phyloP scores from a whole-genome alignment of 352 stramenopile species.

The Phytophthora brassicae region DNA sequence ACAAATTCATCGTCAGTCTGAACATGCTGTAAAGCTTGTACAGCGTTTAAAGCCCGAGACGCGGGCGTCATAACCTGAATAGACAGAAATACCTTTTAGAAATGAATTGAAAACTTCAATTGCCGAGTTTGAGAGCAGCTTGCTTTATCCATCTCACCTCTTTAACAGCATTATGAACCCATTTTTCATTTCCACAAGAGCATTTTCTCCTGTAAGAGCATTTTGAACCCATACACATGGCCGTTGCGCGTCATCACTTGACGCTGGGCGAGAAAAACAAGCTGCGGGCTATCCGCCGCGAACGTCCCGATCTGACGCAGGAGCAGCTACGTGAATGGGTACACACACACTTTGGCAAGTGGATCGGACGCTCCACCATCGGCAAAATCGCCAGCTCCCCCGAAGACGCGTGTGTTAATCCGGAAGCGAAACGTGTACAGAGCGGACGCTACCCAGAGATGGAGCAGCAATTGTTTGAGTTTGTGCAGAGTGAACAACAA shows the following conservation, averaged over 20 bases:
- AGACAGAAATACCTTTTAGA: not conserved
- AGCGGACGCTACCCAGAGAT: conserved; percentile 40
- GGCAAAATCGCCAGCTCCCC: conserved; percentile 34
- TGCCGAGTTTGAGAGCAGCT: no score
- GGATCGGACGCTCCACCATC: conserved; percentile 43
- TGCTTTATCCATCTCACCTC: not conserved
- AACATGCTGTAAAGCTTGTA: not conserved
- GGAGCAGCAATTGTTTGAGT: conserved; percentile 28
- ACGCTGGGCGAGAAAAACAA: conserved; percentile 47
- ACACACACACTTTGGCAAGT: conserved; percentile 32
- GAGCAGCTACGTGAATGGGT: conserved; percentile 45
- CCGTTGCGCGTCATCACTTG: conserved; percentile 33
- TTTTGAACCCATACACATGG: conserved; percentile 15
- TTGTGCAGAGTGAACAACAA: conserved; percentile 15
- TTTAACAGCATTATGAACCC: conserved; percentile 20
- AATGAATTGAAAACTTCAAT: not conserved
- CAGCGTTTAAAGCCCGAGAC: not conserved
- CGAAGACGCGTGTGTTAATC: conserved; percentile 34
- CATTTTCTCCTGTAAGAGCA: conserved; percentile 10
- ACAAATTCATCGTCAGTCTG: conserved; percentile 4
- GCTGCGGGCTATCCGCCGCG: conserved; percentile 27
- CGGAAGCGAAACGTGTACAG: conserved; percentile 33
- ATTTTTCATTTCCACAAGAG: no score
- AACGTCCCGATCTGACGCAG: conserved; percentile 35
- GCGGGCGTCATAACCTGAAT: not conserved